Percentiles rank a stretch among this genome's conserved stretches.
Evolutionary conservation across 441 rosid species (phyloP).

Genomic region (Adansonia grandidieri): DNA sequence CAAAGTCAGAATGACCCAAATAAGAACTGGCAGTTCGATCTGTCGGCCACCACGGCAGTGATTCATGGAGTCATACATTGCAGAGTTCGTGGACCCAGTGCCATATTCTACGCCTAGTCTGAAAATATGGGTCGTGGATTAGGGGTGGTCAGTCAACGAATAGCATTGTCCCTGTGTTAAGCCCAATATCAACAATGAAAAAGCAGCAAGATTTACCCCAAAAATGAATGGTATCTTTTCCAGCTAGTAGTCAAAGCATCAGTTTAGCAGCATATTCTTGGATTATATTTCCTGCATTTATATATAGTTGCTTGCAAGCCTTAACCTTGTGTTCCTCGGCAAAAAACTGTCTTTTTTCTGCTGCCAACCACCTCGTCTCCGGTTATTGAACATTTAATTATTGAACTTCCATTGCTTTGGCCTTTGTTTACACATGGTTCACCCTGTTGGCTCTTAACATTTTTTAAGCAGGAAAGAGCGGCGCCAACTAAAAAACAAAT

Average conservation of each 20-base stretch:
- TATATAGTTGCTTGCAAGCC: not conserved
- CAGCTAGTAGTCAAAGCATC: too few relatives aligned
- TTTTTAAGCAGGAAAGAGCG: too few relatives aligned
- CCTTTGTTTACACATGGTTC: not conserved
- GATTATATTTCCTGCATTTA: not conserved
- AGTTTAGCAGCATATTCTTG: not conserved
- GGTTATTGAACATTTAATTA: not conserved
- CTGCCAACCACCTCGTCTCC: not conserved
- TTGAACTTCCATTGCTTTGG: not conserved
- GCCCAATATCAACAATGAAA: slow-evolving; percentile 40
- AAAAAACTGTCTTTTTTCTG: not conserved
- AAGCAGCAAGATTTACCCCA: slow-evolving; percentile 61
- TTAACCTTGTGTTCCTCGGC: not conserved
- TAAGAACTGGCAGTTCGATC: slow-evolving; percentile 63
- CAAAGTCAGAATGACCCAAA: slow-evolving; percentile 54
- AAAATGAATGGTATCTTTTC: too few relatives aligned
- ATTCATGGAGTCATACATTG: too few relatives aligned
- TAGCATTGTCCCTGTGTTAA: slow-evolving; percentile 65
- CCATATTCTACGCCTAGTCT: too few relatives aligned
- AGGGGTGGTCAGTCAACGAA: slow-evolving; percentile 30
- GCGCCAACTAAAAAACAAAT: not conserved
- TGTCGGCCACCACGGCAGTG: slow-evolving; percentile 40
- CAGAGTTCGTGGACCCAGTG: too few relatives aligned
- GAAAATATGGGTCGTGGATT: too few relatives aligned
- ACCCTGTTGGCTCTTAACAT: not conserved